phyloP scores from a whole-genome alignment of 805 yeast species.

The Metschnikowia gelsemii region DNA sequence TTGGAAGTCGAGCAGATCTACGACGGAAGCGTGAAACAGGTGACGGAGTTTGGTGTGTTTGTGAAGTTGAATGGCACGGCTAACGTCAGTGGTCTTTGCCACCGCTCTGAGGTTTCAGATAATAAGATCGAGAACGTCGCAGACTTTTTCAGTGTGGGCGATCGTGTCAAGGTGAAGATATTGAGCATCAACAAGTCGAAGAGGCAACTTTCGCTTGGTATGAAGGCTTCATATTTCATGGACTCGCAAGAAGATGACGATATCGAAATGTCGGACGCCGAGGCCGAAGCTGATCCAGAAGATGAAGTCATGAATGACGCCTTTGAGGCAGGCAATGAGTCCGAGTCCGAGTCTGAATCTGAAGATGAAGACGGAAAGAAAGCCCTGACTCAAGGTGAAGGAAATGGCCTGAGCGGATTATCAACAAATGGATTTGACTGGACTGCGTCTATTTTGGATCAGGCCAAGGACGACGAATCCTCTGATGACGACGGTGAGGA shows the following conservation, averaged over 20 bases:
- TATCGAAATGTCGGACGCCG: slow-evolving; percentile 7
- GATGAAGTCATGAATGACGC: slow-evolving; percentile 40
- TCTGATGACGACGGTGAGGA: slow-evolving; percentile 59
- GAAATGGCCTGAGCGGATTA: slow-evolving; percentile 49
- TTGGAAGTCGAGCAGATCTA: slow-evolving; percentile 65
- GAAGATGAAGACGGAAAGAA: slow-evolving; percentile 29
- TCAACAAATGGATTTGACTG: slow-evolving; percentile 91
- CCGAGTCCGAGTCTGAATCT: too few relatives aligned
- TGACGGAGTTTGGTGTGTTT: slow-evolving; percentile 89
- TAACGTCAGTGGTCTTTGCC: slow-evolving; percentile 83
- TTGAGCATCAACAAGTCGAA: slow-evolving; percentile 60
- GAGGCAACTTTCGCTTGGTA: slow-evolving; percentile 80
- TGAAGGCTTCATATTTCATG: slow-evolving; percentile 88
- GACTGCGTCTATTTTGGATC: slow-evolving; percentile 88
- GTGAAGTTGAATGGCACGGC: slow-evolving; percentile 74
- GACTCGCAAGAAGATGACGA: slow-evolving; percentile 26
- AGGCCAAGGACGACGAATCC: slow-evolving; percentile 58
- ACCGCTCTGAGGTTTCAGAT: slow-evolving; percentile 79
- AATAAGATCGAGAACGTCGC: slow-evolving; percentile 55
- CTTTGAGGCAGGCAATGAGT: slow-evolving; percentile 28
- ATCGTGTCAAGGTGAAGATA: slow-evolving; percentile 82
- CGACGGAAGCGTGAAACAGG: slow-evolving; percentile 76
- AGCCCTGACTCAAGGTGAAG: slow-evolving; percentile 19
- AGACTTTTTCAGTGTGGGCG: slow-evolving; percentile 82
- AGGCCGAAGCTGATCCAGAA: slow-evolving; percentile 24